A percentile compares a stretch with the other conserved stretches of the same genome.
Evolutionary conservation across 805 yeast species (phyloP).

Genomic region (Ogataea glucozyma): DNA sequence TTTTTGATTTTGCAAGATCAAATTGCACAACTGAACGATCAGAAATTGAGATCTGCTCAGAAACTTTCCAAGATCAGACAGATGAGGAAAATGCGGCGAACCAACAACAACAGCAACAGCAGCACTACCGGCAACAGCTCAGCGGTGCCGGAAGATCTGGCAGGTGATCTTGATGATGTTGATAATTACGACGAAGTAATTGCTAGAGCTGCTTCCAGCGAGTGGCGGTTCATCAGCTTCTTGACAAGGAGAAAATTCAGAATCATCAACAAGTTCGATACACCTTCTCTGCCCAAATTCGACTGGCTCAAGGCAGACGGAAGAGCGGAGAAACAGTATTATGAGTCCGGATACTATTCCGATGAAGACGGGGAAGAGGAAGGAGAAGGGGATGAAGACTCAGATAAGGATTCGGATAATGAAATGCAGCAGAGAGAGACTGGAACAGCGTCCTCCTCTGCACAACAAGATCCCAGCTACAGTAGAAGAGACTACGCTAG

Average conservation of each 20-base stretch:
- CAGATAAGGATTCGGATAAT: conserved; percentile 4
- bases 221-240: conserved; percentile 22
- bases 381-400: neutral
- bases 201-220: conserved; percentile 15
- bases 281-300: conserved; percentile 44
- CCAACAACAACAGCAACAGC: neutral
- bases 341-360: conserved; percentile 35
- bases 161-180: conserved; percentile 14
- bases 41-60: conserved; percentile 35
- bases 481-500: conserved; percentile 53
- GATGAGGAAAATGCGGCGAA: conserved; percentile 13
- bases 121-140: too few species aligned
- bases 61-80: conserved; percentile 14
- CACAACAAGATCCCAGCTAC: conserved; percentile 33
- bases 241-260: conserved; percentile 30
- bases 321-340: conserved; percentile 36
- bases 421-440: neutral
- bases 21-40: conserved; percentile 61
- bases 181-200: conserved; percentile 18
- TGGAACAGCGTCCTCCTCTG: neutral
- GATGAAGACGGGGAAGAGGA: conserved; percentile 15
- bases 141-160: too few species aligned
- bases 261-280: conserved; percentile 38
- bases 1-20: conserved; percentile 68
- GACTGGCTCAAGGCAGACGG: conserved; percentile 35